Percentiles rank a stretch among this genome's conserved stretches.
These are phyloP conservation scores for Panicum virgatum DNA, from an alignment of 202 grass and related monocot genomes.

Conservation along the genomic window DNA sequence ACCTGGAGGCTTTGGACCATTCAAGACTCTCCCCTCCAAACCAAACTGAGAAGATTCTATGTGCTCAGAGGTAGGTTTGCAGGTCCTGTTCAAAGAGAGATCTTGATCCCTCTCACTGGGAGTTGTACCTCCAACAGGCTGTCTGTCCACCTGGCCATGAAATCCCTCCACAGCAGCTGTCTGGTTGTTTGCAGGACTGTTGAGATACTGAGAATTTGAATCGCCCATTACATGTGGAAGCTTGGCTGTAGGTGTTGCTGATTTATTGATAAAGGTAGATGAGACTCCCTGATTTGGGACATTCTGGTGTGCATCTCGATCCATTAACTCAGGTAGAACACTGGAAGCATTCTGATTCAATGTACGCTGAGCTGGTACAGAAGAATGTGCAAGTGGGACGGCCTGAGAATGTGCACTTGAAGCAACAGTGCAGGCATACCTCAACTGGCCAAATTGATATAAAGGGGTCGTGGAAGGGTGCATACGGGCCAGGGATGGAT, in stretches of 20 bases:
- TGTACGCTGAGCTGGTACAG: constrained; percentile 41
- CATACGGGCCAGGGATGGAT: constrained; percentile 57
- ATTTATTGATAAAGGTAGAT: constrained; percentile 38
- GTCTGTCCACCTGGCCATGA: constrained; percentile 30
- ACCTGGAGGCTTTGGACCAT: constrained; percentile 42
- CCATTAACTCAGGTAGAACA: constrained; percentile 46
- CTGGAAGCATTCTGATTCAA: constrained; percentile 60
- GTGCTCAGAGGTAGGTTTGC: constrained; percentile 41
- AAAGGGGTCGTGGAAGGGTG: constrained; percentile 65
- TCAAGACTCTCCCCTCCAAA: constrained; percentile 49
- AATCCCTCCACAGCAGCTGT: constrained; percentile 49
- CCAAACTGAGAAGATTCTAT: constrained; percentile 56
- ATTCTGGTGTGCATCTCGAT: constrained; percentile 36
- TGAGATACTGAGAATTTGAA: constrained; percentile 46
- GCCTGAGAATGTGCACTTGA: constrained; percentile 58
- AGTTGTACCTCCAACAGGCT: constrained; percentile 19
- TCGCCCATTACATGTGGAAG: constrained; percentile 26
- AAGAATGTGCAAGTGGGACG: constrained; percentile 40
- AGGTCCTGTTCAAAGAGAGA: constrained; percentile 43
- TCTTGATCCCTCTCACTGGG: constrained; percentile 38
- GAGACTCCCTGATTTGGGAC: constrained; percentile 31
- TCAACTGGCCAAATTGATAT: constrained; percentile 93
- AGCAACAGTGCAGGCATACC: constrained; percentile 56
- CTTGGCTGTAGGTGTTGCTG: constrained; percentile 24
- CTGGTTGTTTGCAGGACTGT: constrained; percentile 36